Base-by-base conservation (phyloP, 441 rosid genomes). In the Hypseocharis bilobata region DNA sequence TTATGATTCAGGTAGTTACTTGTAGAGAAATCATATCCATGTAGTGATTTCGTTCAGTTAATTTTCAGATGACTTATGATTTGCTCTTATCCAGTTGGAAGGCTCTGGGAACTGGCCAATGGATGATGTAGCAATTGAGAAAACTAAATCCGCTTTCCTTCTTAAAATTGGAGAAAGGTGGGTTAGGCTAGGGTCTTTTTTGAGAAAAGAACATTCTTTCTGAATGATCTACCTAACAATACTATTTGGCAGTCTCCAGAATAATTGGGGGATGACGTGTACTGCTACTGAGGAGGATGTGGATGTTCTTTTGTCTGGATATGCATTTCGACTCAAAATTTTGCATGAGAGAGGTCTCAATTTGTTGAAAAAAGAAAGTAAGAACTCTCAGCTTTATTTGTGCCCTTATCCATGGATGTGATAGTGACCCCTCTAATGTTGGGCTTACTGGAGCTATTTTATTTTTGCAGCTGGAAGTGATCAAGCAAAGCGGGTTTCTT, bases 51-150 rank as follows among this genome's bases (percentile, higher is more conserved):
- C 10, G 34, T 57, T 65, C 42, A 11, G 13, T 47, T 77, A 36
- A 45, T 59, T 59, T 52, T 51, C 77, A 51, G n/a, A 74, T 71
- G 60, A 22, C 17, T 6, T 36, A 57, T 25, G 13, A 26, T 51
- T 63, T 63, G 55, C 7, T 68, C 27, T 76, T 29, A 62, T 74
- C 34, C 72, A 90, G 98, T 79, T 90, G 84, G 98, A 90, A 82
- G 97, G 98, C 66, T 92, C 98, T 77, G 98, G 96, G 55, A 88
- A 83, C 77, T 92, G 98, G 98, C 96, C 97, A 26, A 81, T 84
- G 88, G 91, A 86, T 82, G 89, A 85, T 69, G 74, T 83, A 47
- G 90, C 92, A 11, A 82, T 88, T 77, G 94, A 87, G 85, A 92
- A 84, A 81, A 92, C 97, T 47, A 92, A 90, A 78, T 73, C 85